Percentiles rank a stretch among this genome's conserved stretches.
These are phyloP conservation scores for Botryotinia globosa DNA, from an alignment of 2,329 filamentous ascomycete species.

Conservation along the genomic window DNA sequence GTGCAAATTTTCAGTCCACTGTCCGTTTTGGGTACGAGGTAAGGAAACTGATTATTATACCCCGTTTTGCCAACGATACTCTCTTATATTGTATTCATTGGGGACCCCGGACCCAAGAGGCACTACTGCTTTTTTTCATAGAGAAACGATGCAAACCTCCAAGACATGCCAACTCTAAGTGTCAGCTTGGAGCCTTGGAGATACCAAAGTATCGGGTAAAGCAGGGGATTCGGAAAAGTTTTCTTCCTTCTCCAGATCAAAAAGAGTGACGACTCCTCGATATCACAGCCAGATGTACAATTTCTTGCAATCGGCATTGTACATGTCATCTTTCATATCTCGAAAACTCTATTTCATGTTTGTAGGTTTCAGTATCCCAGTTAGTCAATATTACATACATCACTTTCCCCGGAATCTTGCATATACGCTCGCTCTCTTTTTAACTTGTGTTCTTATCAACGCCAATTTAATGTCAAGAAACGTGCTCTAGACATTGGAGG, in stretches of 20 bases:
- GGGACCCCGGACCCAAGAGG: conserved; percentile 12
- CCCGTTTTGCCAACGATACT: not conserved
- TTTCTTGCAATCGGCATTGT: not conserved
- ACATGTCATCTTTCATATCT: not conserved
- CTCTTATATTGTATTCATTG: not conserved
- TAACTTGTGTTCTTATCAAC: conserved; percentile 1
- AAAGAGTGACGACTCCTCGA: not conserved
- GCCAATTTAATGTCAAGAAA: not conserved
- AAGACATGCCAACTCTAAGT: not conserved
- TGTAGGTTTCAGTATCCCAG: not conserved
- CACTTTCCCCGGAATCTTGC: conserved; percentile 3
- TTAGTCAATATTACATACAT: conserved; percentile 9
- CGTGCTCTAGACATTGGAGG: not conserved
- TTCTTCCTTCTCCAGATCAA: not conserved
- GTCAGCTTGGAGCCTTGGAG: conserved; percentile 1
- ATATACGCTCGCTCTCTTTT: not conserved
- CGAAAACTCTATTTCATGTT: not conserved
- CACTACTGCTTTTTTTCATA: conserved; percentile 4
- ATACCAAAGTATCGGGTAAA: not conserved
- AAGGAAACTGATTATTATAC: not conserved
- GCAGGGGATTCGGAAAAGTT: conserved; percentile 3
- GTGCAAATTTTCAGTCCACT: not conserved
- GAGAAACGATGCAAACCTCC: not conserved
- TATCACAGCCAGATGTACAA: not conserved
- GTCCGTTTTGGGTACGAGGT: conserved; percentile 4